Evolutionary conservation across 1,284 basidiomycete species (phyloP), one percentile per base, ranked within the genome.

Genomic region (Volvariella volvacea): DNA sequence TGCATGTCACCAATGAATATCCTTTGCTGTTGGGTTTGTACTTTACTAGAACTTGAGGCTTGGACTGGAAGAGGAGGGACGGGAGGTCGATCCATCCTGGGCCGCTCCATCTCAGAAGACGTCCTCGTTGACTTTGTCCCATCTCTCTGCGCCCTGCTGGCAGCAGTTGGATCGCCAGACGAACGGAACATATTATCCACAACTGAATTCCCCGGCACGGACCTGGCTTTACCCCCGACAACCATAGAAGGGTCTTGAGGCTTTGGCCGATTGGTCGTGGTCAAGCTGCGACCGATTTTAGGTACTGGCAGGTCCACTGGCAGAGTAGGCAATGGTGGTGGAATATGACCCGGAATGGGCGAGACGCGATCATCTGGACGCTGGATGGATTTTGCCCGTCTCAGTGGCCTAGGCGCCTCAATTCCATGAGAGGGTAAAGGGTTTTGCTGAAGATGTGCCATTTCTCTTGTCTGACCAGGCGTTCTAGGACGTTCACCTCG

Each of bases 1-100:
- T 89, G 86, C 69, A 81, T 73, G 57, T 82, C 81, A 4, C 77
- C 78, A 43, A 90, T 70, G 55, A 87, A 89, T 4, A 90, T 65
- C 7, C 85, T 73, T 56, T 84, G 84, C 54, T 85, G 83, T 20
- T 36, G 34, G 6, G 4, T 36, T n/a, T 20, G n/a, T 16, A n/a
- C n/a, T 8, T 15, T 20, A 8, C 34, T n/a, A 15, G 34, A 15
- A n/a, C 14, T 28, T 6, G 12, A 12, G 25, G 7, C 34, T 16
- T 36, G n/a, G 4, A n/a, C 19, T 16, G 34, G 34, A 4, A 32
- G 10, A 16, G 16, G 30, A 4, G 39, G 10, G 15, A 36, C 32
- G 34, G 39, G 20, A 3, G 44, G 20, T 14, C 39, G 15, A 4
- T 25, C 22, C n/a, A 19, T 10, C 14, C 19, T 21, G 10, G 34